Evolutionary conservation across 2,329 filamentous ascomycete species (phyloP).

Genomic region (Beauveria sp.): DNA sequence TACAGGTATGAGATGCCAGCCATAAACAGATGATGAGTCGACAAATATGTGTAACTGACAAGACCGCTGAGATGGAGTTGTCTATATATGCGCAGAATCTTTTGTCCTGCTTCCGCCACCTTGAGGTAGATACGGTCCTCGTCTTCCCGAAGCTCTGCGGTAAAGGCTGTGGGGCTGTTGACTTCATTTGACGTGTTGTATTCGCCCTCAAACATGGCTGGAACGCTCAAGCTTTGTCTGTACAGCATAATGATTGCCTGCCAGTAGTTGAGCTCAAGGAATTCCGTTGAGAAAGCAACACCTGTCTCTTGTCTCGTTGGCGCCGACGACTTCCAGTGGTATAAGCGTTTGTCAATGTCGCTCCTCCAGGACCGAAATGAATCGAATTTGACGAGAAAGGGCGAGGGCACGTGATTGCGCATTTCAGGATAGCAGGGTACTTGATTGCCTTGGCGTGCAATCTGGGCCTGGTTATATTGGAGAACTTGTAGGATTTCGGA

Average conservation of each 20-base stretch:
- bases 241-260: slow-evolving; percentile 95
- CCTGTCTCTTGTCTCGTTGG: slow-evolving; percentile 73
- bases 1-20: slow-evolving; percentile 94
- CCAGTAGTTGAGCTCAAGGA: slow-evolving; percentile 95
- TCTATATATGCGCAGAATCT: slow-evolving; percentile 82
- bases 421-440: slow-evolving; percentile 64
- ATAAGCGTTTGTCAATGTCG: slow-evolving; percentile 75
- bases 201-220: slow-evolving; percentile 76
- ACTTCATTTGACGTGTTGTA: slow-evolving; percentile 58
- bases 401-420: slow-evolving; percentile 71
- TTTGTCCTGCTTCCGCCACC: slow-evolving; percentile 90
- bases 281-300: slow-evolving; percentile 82
- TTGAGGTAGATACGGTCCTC: slow-evolving; percentile 90
- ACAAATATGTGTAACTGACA: slow-evolving; percentile 93
- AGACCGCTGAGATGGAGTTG: slow-evolving; percentile 81
- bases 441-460: slow-evolving; percentile 59
- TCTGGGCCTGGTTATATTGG: slow-evolving; percentile 83
- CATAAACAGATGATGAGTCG: slow-evolving; percentile 96
- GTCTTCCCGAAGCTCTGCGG: slow-evolving; percentile 63
- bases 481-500: slow-evolving; percentile 93
- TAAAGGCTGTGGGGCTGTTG: slow-evolving; percentile 53
- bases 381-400: slow-evolving; percentile 75
- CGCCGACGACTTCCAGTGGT: slow-evolving; percentile 78
- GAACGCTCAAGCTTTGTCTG: slow-evolving; percentile 80
- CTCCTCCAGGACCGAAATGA: slow-evolving; percentile 84